Evolutionary conservation across 2,329 filamentous ascomycete genomes (phyloP).

Genomic region (Sordariomycetes sp.): DNA sequence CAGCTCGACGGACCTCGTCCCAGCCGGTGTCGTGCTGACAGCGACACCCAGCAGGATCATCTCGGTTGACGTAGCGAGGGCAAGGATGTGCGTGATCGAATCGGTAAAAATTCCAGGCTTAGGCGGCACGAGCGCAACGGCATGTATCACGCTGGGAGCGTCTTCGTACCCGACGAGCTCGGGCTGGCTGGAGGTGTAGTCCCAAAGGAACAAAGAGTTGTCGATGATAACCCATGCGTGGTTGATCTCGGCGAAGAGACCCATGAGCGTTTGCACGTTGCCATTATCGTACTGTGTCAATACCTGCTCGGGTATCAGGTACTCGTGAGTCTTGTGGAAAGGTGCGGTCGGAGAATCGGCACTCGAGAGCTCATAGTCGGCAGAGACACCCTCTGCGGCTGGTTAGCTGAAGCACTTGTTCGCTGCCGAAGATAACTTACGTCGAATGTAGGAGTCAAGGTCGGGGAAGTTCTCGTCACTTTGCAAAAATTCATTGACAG

Average conservation of each 20-base stretch:
- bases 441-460: conserved; percentile 79
- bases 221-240: conserved; percentile 96
- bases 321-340: conserved; percentile 78
- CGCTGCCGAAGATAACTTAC: no score
- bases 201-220: conserved; percentile 94
- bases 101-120: conserved; percentile 80
- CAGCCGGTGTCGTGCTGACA: conserved; percentile 56
- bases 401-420: background rate
- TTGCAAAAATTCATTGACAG: conserved; percentile 71
- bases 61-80: conserved; percentile 78
- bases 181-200: conserved; percentile 88
- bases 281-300: conserved; percentile 88
- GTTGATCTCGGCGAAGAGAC: conserved; percentile 86
- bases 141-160: conserved; percentile 76
- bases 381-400: conserved; percentile 69
- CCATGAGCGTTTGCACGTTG: conserved; percentile 86
- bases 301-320: conserved; percentile 84
- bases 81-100: conserved; percentile 78
- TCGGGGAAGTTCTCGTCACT: conserved; percentile 78
- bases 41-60: conserved; percentile 82
- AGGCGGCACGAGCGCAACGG: conserved; percentile 80
- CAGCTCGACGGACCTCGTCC: conserved; percentile 63
- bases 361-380: conserved; percentile 76
- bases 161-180: conserved; percentile 90
- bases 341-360: conserved; percentile 69